Percentiles rank a stretch among this genome's conserved stretches.
Evolutionary conservation across 1,284 basidiomycete genomes (phyloP).

Genomic region (Tilletiopsis washingtonensis): DNA sequence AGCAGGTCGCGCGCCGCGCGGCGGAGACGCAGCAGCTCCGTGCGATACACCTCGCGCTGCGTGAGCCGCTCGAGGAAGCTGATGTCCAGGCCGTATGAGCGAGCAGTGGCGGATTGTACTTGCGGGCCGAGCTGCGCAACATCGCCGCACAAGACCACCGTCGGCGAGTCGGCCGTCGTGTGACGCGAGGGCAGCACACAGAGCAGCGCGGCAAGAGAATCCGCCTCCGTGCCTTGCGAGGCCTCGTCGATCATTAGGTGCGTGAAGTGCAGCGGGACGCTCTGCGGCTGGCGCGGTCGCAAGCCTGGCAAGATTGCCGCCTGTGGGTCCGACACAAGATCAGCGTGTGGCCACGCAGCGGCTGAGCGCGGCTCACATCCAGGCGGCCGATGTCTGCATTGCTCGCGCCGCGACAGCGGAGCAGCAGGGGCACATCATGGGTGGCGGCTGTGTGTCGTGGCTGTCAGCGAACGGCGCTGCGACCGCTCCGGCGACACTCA

Average conservation of each 20-base stretch:
- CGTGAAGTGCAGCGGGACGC: conserved; percentile 43
- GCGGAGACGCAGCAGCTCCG: conserved; percentile 14
- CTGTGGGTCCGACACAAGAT: too few relatives aligned
- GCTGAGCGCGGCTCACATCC: conserved; percentile 18
- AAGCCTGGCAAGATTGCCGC: conserved; percentile 5
- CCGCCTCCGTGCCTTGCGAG: conserved; percentile 49
- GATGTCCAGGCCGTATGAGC: conserved; percentile 46
- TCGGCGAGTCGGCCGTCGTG: conserved; percentile 15
- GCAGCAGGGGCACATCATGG: conserved; percentile 46
- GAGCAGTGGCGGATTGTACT: conserved; percentile 37
- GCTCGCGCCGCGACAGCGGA: conserved; percentile 23
- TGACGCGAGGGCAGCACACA: conserved; percentile 28
- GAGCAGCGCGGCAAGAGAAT: conserved; percentile 43
- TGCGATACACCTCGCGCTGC: conserved; percentile 34
- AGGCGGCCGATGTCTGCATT: conserved; percentile 43
- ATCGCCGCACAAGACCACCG: conserved; percentile 48
- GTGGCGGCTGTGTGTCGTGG: too few relatives aligned
- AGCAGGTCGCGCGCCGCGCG: conserved; percentile 1
- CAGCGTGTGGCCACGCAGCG: too few relatives aligned
- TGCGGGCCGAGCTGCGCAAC: conserved; percentile 48
- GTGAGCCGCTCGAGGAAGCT: conserved; percentile 48
- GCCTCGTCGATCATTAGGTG: conserved; percentile 50
- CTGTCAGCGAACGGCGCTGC: too few relatives aligned
- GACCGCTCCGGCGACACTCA: too few relatives aligned
- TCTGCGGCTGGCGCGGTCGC: conserved; percentile 13